phyloP scores from a whole-genome alignment of 805 yeast genomes.

The Metschnikowia peoriensis region DNA sequence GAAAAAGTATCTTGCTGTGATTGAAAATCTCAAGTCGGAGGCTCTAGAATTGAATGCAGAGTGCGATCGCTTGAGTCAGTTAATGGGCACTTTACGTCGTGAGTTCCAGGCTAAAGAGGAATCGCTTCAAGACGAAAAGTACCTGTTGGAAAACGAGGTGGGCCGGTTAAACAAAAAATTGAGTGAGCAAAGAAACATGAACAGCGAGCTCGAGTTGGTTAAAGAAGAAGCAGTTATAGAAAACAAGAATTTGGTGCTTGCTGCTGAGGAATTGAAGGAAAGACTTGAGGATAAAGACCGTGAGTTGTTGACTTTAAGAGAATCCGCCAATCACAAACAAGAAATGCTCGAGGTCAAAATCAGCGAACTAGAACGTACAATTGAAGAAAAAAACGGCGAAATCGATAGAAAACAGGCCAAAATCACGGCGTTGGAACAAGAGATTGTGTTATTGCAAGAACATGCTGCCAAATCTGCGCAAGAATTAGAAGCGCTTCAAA shows the following conservation, averaged over 20 bases:
- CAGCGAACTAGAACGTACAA: conserved; percentile 4
- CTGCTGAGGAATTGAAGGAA: conserved; percentile 45
- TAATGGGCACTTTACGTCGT: conserved; percentile 37
- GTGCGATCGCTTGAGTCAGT: conserved; percentile 48
- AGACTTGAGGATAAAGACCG: conserved; percentile 33
- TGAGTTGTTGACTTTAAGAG: conserved; percentile 18
- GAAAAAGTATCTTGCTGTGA: conserved; percentile 20
- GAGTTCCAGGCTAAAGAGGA: conserved; percentile 37
- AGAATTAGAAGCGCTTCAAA: conserved; percentile 15
- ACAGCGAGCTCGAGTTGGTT: conserved; percentile 40
- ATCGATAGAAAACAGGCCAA: background rate
- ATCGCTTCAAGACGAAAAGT: conserved; percentile 36
- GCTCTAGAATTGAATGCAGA: conserved; percentile 48
- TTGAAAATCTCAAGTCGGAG: conserved; percentile 19
- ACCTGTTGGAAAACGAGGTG: conserved; percentile 39
- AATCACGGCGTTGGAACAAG: background rate
- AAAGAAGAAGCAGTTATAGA: conserved; percentile 39
- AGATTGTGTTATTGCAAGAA: background rate
- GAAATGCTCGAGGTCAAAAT: conserved; percentile 1
- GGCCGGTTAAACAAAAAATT: conserved; percentile 38
- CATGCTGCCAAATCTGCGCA: background rate
- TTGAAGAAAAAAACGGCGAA: conserved; percentile 9
- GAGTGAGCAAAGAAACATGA: conserved; percentile 39
- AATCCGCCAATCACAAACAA: conserved; percentile 9
- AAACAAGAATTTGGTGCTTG: conserved; percentile 39